Evolutionary conservation across 2,329 filamentous ascomycete genomes (phyloP).

Genomic region (Alternaria ventricosa): DNA sequence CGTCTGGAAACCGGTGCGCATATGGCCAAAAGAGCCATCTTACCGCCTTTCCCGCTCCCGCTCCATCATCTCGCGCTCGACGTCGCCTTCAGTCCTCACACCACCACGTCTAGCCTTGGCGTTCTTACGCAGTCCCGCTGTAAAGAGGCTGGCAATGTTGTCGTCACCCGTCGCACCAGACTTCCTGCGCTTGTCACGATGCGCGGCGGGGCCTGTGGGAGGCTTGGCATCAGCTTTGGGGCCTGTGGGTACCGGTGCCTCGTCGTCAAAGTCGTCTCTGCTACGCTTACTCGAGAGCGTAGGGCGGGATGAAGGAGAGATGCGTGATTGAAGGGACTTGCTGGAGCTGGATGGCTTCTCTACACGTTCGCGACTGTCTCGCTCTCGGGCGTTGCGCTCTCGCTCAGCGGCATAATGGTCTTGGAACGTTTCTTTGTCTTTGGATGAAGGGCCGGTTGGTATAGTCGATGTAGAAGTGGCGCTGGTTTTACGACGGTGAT

Average conservation of each 20-base stretch:
- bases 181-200: constrained; percentile 42
- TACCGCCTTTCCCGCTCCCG: constrained; percentile 38
- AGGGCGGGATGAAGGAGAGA: constrained; percentile 25
- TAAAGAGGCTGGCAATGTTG: constrained; percentile 39
- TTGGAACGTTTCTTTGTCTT: constrained; percentile 14
- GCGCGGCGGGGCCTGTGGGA: constrained; percentile 39
- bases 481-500: constrained; percentile 29
- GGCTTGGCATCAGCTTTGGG: constrained; percentile 25
- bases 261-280: constrained; percentile 34
- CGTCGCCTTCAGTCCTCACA: constrained; percentile 41
- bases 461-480: constrained; percentile 20
- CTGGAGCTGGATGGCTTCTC: constrained; percentile 25
- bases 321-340: constrained; percentile 28
- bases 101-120: constrained; percentile 39
- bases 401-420: constrained; percentile 75
- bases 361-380: constrained; percentile 36
- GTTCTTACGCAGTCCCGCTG: constrained; percentile 41
- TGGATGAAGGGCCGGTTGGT: constrained; percentile 23
- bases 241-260: constrained; percentile 13
- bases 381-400: constrained; percentile 54
- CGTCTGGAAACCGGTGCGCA: background rate
- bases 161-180: constrained; percentile 29
- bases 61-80: constrained; percentile 41
- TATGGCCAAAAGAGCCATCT: background rate
- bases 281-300: constrained; percentile 35